Percentiles rank a stretch among this genome's conserved stretches.
Evolutionary conservation across 1,139 yeast genomes (phyloP).

Genomic region (Saccharomyces hybrid): DNA sequence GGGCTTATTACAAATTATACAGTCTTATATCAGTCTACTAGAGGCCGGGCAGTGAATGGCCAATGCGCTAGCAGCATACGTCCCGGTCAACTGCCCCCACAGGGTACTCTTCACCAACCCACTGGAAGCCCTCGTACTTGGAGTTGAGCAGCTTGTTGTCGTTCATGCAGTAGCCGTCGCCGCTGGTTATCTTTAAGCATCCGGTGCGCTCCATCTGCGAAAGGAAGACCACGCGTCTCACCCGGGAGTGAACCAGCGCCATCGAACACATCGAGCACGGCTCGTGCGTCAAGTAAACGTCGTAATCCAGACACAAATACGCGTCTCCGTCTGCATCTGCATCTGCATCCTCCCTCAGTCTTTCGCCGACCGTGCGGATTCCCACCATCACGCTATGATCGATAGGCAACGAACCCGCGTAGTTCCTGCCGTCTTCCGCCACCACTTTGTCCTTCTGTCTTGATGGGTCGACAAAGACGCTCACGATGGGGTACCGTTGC

Average conservation of each 20-base stretch:
- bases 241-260: slow-evolving; percentile 91
- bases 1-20: not conserved
- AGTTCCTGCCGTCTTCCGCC: not conserved
- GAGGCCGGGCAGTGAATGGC: not conserved
- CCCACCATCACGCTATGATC: slow-evolving; percentile 10
- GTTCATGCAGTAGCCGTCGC: slow-evolving; percentile 67
- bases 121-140: slow-evolving; percentile 70
- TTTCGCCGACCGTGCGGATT: slow-evolving; percentile 44
- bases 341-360: slow-evolving; percentile 13
- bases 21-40: not conserved
- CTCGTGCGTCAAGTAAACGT: slow-evolving; percentile 85
- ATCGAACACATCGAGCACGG: slow-evolving; percentile 96
- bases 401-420: slow-evolving; percentile 1
- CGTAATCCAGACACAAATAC: slow-evolving; percentile 69
- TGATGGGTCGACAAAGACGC: slow-evolving; percentile 40
- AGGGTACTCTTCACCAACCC: slow-evolving; percentile 37
- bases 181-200: slow-evolving; percentile 49
- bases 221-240: slow-evolving; percentile 60
- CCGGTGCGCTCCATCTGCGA: slow-evolving; percentile 44
- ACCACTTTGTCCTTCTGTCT: not conserved
- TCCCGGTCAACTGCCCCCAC: slow-evolving; percentile 23
- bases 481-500: slow-evolving; percentile 34
- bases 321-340: slow-evolving; percentile 17
- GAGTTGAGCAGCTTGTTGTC: slow-evolving; percentile 67
- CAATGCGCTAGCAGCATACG: slow-evolving; percentile 19